Evolutionary conservation across 805 yeast genomes (phyloP).

Genomic region (Metschnikowia borealis): DNA sequence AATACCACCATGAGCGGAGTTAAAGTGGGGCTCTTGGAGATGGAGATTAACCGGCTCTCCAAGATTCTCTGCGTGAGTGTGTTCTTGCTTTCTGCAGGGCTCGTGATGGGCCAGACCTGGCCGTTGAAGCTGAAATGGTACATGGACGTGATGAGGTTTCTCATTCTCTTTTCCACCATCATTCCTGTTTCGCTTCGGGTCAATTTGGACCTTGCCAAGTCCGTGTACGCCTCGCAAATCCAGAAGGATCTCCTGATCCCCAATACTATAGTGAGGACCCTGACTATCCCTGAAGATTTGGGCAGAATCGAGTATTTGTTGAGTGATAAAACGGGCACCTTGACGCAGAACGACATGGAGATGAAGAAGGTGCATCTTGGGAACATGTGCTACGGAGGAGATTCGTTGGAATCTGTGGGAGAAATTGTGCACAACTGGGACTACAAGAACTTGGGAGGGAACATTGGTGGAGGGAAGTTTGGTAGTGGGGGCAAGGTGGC

Average conservation of each 20-base stretch:
- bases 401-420: conserved; percentile 83
- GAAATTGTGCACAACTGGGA: conserved; percentile 46
- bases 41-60: conserved; percentile 84
- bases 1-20: conserved; percentile 86
- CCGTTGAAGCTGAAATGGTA: conserved; percentile 66
- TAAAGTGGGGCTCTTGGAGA: conserved; percentile 83
- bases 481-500: conserved; percentile 41
- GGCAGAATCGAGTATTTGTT: conserved; percentile 92
- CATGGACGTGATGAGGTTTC: conserved; percentile 82
- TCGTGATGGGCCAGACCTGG: conserved; percentile 81
- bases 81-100: conserved; percentile 65
- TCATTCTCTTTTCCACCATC: conserved; percentile 89
- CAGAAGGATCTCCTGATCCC: conserved; percentile 81
- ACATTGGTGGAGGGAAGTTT: too few species aligned
- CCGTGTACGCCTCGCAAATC: conserved; percentile 93
- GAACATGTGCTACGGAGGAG: conserved; percentile 86
- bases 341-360: conserved; percentile 98
- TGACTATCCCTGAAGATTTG: conserved; percentile 96
- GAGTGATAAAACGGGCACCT: conserved; percentile 94
- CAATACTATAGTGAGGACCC: conserved; percentile 89
- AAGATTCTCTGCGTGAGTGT: conserved; percentile 87
- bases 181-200: conserved; percentile 96
- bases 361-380: conserved; percentile 91
- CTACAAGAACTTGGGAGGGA: conserved; percentile 49
- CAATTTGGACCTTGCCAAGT: conserved; percentile 89